Base-by-base conservation (phyloP, 768 basidiomycete species). In the Lentinula sp. region DNA sequence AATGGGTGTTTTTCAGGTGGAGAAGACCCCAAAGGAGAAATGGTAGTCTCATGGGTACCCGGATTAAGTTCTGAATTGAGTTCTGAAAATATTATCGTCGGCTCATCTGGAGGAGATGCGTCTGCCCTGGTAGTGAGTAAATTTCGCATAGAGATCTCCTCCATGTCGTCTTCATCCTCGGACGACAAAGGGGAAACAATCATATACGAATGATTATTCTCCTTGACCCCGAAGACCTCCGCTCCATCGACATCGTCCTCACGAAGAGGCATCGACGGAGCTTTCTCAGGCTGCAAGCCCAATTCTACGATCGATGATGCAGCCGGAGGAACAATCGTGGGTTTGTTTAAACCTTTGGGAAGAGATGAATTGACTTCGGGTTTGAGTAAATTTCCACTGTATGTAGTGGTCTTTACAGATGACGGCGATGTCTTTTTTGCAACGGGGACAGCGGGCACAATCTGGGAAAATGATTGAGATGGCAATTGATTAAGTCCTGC, bases 111-210 rank as follows among this genome's bases (percentile, higher is more conserved):
- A 37, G 23, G 18, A 20, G n/a, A 16, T 45, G 43, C 43, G n/a
- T 45, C 43, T 45, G 18, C 43, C 43, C 15, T 45, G 43, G 3
- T 15, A 12, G 36, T 13, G 23, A 16, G 35, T 12, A 9, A 33
- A 2, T 46, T 16, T 7, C 5, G 10, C 16, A 51, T 6, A 36
- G 36, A 15, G 15, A 77, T 63, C 46, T 76, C 76, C 61, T 78
- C 76, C 75, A 78, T 75, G 58, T 78, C 76, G 57, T 76, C 75
- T 7, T 62, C 55, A 43, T 70, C 71, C 59, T n/a, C 16, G 32
- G 55, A n/a, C 23, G 55, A 23, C 13, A 55, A 41, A 35, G 2
- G 6, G 10, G 39, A 1, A 12, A 12, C 18, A 18, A 37, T 28
- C 28, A 28, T 28, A 28, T 28, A 53, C 16, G 52, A 23, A 35